Base-by-base conservation (phyloP, 2,329 filamentous ascomycete species). In the Colletotrichum filicis region DNA sequence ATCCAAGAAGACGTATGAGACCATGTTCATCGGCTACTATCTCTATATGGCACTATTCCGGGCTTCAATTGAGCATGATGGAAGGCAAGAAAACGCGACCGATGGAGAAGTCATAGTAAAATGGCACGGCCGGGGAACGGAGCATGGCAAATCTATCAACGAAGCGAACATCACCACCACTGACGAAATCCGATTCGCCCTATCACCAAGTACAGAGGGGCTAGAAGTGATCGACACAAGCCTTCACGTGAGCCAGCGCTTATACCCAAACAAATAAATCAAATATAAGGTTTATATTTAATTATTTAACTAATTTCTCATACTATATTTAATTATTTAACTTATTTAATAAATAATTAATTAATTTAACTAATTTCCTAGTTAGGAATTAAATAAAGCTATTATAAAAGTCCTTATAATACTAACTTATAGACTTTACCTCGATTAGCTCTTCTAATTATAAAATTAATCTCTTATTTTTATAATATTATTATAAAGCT, bases 161-260 rank as follows among this genome's bases (percentile, higher is more conserved):
- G 59, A 19, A 2, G 32, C 24, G 1, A 52, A 35, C 22, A 6
- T 65, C 6, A 64, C 24, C 5, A 52, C 52, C 14, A 11, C 19
- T 7, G 35, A 64, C 7, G 35, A 64, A 37, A 69, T 64, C 7
- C 26, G 66, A 35, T 58, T 64, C n/a, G 14, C 37, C 19, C 37
- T 64, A 5, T 5, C 6, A 2, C 53, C 59, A 9, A 57, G 59
- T 5, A 57, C n/a, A 2, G 8, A 49, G 24, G 79, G 76, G 0
- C 81, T 92, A 1, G 80, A 85, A 0, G 81, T 80, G 32, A 77
- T 91, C 0, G 81, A 87, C 5, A 81, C 94, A 64, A 83, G 85
- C 46, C 87, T 95, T 77, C 89, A 93, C 76, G 82, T 83, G 63
- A 93, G 91, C 77, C 79, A 85, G 0, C n/a, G n/a, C n/a, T n/a